A percentile compares a stretch with the other conserved stretches of the same genome.
phyloP scores from a whole-genome alignment of 768 basidiomycete species.

The Mycena galericulata region DNA sequence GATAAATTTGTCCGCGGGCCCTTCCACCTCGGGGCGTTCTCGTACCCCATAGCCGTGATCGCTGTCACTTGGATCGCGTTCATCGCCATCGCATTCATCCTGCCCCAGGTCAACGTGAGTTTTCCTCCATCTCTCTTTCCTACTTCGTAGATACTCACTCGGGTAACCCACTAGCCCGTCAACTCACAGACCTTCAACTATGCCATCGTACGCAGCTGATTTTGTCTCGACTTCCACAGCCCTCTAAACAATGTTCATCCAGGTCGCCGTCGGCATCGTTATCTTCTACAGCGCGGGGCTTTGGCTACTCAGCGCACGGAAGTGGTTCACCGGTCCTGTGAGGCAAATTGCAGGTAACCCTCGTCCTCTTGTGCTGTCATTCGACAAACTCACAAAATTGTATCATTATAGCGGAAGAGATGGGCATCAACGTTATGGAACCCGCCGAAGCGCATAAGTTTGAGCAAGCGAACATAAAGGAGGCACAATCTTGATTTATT shows the following conservation, averaged over 20 bases:
- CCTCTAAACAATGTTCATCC: background rate
- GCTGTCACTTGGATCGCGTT: constrained; percentile 79
- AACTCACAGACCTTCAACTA: constrained; percentile 81
- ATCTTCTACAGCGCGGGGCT: constrained; percentile 71
- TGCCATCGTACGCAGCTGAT: constrained; percentile 54
- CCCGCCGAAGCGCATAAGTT: constrained; percentile 35
- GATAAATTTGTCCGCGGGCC: constrained; percentile 73
- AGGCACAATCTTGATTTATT: background rate
- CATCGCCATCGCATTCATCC: constrained; percentile 80
- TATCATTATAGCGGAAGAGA: constrained; percentile 61
- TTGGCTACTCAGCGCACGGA: constrained; percentile 78
- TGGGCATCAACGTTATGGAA: constrained; percentile 63
- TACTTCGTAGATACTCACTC: constrained; percentile 2
- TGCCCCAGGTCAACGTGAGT: constrained; percentile 73
- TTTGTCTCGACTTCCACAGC: background rate
- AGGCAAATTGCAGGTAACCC: constrained; percentile 69
- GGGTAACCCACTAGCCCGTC: constrained; percentile 61
- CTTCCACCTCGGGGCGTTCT: constrained; percentile 76
- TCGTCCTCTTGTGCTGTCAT: background rate
- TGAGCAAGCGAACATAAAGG: constrained; percentile 10
- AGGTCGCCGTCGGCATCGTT: constrained; percentile 79
- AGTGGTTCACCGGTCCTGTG: constrained; percentile 79
- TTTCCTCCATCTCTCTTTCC: background rate
- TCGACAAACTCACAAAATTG: background rate
- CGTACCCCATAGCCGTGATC: constrained; percentile 65